A percentile compares a stretch with the other conserved stretches of the same genome.
Evolutionary conservation across 2,329 filamentous ascomycete genomes (phyloP).

Genomic region (Neofusicoccum parvum): DNA sequence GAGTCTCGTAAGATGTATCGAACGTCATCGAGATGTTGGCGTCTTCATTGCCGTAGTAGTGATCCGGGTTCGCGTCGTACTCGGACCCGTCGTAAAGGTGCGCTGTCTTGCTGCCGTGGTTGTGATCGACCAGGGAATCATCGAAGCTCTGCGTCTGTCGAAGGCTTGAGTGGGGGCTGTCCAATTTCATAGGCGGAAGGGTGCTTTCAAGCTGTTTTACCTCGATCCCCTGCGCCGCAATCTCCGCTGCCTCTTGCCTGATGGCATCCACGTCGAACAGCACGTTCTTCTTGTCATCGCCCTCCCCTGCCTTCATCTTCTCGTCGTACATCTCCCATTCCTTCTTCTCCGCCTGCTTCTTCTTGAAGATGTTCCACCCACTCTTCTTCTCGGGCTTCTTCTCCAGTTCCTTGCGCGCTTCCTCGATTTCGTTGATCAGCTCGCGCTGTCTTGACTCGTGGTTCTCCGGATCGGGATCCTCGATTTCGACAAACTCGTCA

Average conservation of each 20-base stretch:
- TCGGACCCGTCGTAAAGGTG: slow-evolving; percentile 36
- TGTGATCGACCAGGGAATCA: slow-evolving; percentile 25
- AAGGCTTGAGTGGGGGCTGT: slow-evolving; percentile 32
- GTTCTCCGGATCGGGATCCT: slow-evolving; percentile 94
- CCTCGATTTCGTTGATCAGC: slow-evolving; percentile 94
- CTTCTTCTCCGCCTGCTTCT: slow-evolving; percentile 79
- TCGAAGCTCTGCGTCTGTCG: slow-evolving; percentile 47
- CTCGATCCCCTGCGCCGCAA: slow-evolving; percentile 71
- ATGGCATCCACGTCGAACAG: slow-evolving; percentile 97
- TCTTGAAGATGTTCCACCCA: slow-evolving; percentile 75
- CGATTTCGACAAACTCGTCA: slow-evolving; percentile 94
- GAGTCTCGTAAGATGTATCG: slow-evolving; percentile 40
- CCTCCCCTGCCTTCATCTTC: slow-evolving; percentile 46
- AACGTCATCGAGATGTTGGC: slow-evolving; percentile 46
- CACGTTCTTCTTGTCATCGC: slow-evolving; percentile 60
- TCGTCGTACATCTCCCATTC: slow-evolving; percentile 96
- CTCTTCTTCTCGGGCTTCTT: slow-evolving; percentile 72
- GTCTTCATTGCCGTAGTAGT: slow-evolving; percentile 29
- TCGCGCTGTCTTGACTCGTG: slow-evolving; percentile 85
- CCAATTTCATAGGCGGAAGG: slow-evolving; percentile 84
- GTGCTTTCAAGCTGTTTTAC: slow-evolving; percentile 86
- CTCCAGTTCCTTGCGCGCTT: slow-evolving; percentile 84
- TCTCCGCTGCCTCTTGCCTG: slow-evolving; percentile 65
- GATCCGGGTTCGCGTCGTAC: slow-evolving; percentile 30
- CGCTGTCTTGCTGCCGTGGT: slow-evolving; percentile 26